Conservation (phyloP, 306 rosid genomes). For the Glycine latifolia region DNA sequence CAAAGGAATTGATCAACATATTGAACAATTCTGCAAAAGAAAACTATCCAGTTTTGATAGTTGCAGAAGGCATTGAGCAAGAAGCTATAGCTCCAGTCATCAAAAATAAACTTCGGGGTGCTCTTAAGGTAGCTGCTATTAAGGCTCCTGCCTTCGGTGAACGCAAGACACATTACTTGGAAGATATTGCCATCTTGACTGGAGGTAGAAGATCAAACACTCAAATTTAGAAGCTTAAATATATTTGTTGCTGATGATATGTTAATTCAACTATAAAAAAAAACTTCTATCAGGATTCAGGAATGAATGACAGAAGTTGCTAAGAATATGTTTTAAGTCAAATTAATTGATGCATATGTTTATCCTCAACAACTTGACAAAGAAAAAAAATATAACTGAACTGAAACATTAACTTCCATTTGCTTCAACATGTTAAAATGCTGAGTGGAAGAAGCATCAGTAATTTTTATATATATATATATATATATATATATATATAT, state of each 20-base stretch:
- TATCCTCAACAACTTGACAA: neutral
- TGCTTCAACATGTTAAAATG: constrained; percentile 26
- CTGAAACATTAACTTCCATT: constrained; percentile 15
- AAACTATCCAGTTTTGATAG: constrained; percentile 76
- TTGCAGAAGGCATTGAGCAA: constrained; percentile 87
- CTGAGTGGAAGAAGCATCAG: constrained; percentile 24
- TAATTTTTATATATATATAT: neutral
- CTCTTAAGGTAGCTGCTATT: constrained; percentile 81
- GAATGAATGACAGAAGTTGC: neutral
- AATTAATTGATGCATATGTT: neutral
- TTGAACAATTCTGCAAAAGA: constrained; percentile 84
- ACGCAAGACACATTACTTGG: constrained; percentile 85
- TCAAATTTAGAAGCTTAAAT: constrained; percentile 1
- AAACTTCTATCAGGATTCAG: neutral
- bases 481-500: neutral
- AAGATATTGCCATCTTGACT: constrained; percentile 92
- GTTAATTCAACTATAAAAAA: too few species aligned
- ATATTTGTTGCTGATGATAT: too few species aligned
- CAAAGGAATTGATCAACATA: constrained; percentile 80
- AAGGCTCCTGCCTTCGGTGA: constrained; percentile 97
- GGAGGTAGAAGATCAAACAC: constrained; percentile 74
- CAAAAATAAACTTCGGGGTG: constrained; percentile 85
- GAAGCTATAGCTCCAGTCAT: constrained; percentile 92
- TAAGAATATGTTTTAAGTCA: constrained; percentile 7
- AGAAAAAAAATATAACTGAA: neutral